Percentiles rank a stretch among this genome's conserved stretches.
Evolutionary conservation across 257 asterid genomes (phyloP).

Genomic region (Linderniella brevidens): DNA sequence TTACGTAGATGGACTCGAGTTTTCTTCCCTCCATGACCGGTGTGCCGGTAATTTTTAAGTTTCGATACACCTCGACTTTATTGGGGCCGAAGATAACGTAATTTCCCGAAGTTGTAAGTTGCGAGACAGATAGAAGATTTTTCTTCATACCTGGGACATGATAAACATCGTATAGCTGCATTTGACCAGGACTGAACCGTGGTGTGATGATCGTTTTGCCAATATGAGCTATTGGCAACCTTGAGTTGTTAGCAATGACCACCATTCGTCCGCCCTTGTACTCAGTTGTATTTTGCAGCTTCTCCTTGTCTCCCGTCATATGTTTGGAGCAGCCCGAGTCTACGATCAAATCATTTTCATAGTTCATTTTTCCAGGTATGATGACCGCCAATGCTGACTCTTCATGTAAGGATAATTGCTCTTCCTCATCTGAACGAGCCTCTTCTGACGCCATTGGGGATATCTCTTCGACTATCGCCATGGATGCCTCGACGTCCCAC

Average conservation of each 20-base stretch:
- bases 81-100: conserved; percentile 16
- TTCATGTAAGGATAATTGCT: no score
- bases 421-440: no score
- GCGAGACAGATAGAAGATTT: conserved; percentile 11
- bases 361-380: no score
- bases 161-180: conserved; percentile 7
- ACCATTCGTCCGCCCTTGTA: conserved; percentile 9
- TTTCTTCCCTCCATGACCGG: conserved; percentile 7
- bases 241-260: conserved; percentile 6
- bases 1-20: conserved; percentile 5
- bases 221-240: conserved; percentile 7
- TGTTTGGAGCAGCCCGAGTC: conserved; percentile 12
- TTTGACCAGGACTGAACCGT: neutral
- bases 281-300: neutral
- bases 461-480: neutral
- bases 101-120: conserved; percentile 10
- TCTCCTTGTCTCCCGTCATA: conserved; percentile 6
- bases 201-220: neutral
- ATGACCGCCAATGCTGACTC: no score
- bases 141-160: conserved; percentile 17
- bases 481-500: conserved; percentile 9
- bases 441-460: no score
- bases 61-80: conserved; percentile 5
- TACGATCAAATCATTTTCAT: conserved; percentile 6
- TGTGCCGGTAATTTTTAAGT: conserved; percentile 1